Evolutionary conservation across 2,329 filamentous ascomycete genomes (phyloP), one percentile per base, ranked within the genome.

Genomic region (Botrytis tulipae): DNA sequence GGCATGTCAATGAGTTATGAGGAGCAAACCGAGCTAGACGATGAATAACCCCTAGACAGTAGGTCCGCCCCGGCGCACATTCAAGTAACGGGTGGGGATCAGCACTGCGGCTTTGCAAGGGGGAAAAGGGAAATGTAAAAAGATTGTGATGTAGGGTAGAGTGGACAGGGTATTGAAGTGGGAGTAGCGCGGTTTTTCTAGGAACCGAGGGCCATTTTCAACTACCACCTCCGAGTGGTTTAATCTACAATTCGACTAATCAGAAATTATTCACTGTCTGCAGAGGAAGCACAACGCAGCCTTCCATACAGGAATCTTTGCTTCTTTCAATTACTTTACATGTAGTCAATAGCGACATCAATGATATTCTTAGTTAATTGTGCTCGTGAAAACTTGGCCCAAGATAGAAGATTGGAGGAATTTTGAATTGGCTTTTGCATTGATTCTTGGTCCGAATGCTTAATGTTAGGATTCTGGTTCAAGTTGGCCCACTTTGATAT

Each of bases 281-380:
- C 77, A 77, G 74, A 75, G 73, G 78, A 80, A 78, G 78, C 75
- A 74, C 77, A 74, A 74, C 78, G 78, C 78, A 80, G 77, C 75
- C 77, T 80, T 80, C 79, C 73, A 80, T 78, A 74, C 77, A 77
- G 42, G 37, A 48, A 48, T 66, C 67, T 61, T 66, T 65, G 59
- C 35, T 67, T 73, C 29, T 46, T 71, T 46, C 59, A 51, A 61
- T 46, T 65, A 42, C 65, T 67, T 42, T 32, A 32, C 48, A 54
- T 62, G 18, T 60, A 32, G 22, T 63, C 46, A 18, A 57, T 10
- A 69, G 37, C 48, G 25, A 40, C 32, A 54, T 54, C 46, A 54
- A 67, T 12, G 42, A 44, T 29, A 40, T 68, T 69, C 51, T 32
- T 25, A 16, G 32, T 48, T 18, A n/a, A 18, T 42, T 44, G 40